Base-by-base conservation (phyloP, 495 filamentous ascomycete genomes). In the Penicilliopsis zonata region DNA sequence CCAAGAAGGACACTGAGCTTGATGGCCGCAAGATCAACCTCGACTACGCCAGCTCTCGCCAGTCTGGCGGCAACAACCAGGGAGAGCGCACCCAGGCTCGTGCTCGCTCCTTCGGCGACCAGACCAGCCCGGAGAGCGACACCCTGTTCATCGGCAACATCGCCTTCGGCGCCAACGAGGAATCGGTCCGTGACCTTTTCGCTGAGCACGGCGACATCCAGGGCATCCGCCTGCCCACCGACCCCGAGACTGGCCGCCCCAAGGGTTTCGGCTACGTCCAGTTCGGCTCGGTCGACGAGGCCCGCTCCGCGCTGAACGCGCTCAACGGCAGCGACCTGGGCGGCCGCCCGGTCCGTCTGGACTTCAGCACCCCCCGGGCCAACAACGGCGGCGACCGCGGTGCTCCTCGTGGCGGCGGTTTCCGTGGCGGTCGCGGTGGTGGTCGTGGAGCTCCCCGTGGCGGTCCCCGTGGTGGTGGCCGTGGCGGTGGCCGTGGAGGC, bases 241-340 rank as follows among this genome's bases (percentile, higher is more conserved):
- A 96, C 49, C 68, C 60, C 68, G 86, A 94, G 18, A 72, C 76
- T 38, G 90, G 88, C 29, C 74, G 77, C 34, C 80, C 74, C 52
- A 95, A 96, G 74, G 90, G 90, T 33, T 96, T 92, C 54, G 92
- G 83, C 29, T 98, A 98, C 55, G 79, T 98, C 31, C 76, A 79
- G 45, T 94, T 82, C 67, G 56, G 60, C 24, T 82, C 78, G 9
- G 59, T 93, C 31, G 90, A 94, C 8, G 87, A 95, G 48, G 85
- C 90, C 33, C 80, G 78, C 59, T 57, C 59, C 34, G 90, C 80
- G 17, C 77, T 82, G 38, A 71, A 78, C 43, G 61, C 62, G n/a
- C 76, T 84, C 55, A 74, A 78, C 32, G 90, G 90, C 38, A 61
- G 68, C 37, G 71, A 81, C 26, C 67, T 96, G 39, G 74, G 70